Base-by-base conservation (phyloP, 352 stramenopile genomes). In the Phytophthora cryptogea region DNA sequence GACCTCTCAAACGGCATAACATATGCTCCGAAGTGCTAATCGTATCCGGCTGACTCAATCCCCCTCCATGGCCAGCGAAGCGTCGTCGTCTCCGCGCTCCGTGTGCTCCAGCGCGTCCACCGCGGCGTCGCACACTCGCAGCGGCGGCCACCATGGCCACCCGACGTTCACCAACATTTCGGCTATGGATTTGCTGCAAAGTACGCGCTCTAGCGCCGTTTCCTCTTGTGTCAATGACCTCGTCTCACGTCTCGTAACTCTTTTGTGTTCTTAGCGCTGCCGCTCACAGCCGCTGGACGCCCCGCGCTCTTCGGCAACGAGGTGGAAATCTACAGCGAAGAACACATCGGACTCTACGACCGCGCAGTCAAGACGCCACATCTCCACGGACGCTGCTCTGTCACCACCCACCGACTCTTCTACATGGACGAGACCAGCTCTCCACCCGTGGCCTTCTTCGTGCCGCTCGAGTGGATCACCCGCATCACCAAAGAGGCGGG, bases 271-370 rank as follows among this genome's bases (percentile, higher is more conserved):
- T 26, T 52, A 95, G 86, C 76, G 27, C 70, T 95, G 50, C 70
- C 79, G 16, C 65, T 95, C 23, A 94, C 82, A 23, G 68, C 78
- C 4, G 82, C 84, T 1, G 86, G 86, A 0, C 80, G 86, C 3
- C 86, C 86, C 3, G 73, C 74, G 49, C 81, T 95, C 31, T 91
- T 90, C 47, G 76, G 71, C 9, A 89, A 75, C 23, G 86, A 95
- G 37, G 86, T 94, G n/a, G 86, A 95, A 62, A 90, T 95, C 58
- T 95, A 95, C 70, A 89, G 77, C 44, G 81, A 95, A 43, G 83
- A 90, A 57, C 70, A 91, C 49, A 92, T 95, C 57, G 83, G 78
- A 10, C 66, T 95, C 42, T 95, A 95, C 62, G 84, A 95, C 60
- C 76, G 87, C 54, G 82, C 69, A 36, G 73, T 87, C 41, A 95